A percentile compares a stretch with the other conserved stretches of the same genome.
phyloP scores from a whole-genome alignment of 768 basidiomycete genomes.

The Termitomyces sp. region DNA sequence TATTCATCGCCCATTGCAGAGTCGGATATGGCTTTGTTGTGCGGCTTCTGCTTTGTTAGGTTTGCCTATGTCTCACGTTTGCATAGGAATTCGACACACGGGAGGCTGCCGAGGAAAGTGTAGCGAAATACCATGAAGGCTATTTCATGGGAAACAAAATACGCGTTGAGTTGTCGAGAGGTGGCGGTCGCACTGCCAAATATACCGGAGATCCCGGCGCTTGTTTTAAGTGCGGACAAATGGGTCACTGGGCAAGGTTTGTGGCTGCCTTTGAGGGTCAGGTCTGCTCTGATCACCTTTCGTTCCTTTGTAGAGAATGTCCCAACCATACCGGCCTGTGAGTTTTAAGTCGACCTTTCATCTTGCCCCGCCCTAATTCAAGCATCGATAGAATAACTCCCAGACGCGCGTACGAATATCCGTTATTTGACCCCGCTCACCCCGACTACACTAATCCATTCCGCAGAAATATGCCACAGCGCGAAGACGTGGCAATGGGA shows the following conservation, averaged over 20 bases:
- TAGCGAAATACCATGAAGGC: constrained; percentile 84
- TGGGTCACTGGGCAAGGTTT: constrained; percentile 88
- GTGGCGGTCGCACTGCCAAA: constrained; percentile 76
- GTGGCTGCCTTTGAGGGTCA: constrained; percentile 14
- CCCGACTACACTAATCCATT: constrained; percentile 45
- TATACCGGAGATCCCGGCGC: constrained; percentile 83
- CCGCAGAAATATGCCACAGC: constrained; percentile 36
- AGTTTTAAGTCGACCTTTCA: constrained; percentile 25
- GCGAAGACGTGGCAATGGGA: constrained; percentile 53
- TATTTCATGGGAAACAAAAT: constrained; percentile 93
- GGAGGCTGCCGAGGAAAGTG: constrained; percentile 82
- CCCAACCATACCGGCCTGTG: constrained; percentile 53
- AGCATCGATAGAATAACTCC: constrained; percentile 22
- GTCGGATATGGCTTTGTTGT: constrained; percentile 90
- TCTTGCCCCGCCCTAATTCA: background rate
- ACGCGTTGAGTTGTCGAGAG: constrained; percentile 80
- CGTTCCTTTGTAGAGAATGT: constrained; percentile 53
- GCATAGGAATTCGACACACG: constrained; percentile 76
- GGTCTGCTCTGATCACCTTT: background rate
- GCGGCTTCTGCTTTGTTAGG: constrained; percentile 23
- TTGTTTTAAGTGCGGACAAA: constrained; percentile 82
- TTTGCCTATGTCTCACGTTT: constrained; percentile 4
- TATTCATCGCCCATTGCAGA: constrained; percentile 33
- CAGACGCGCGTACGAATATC: constrained; percentile 44
- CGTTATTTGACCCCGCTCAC: constrained; percentile 56